Evolutionary conservation across 306 rosid genomes (phyloP).

Genomic region (Cucurbita argyrosperma): DNA sequence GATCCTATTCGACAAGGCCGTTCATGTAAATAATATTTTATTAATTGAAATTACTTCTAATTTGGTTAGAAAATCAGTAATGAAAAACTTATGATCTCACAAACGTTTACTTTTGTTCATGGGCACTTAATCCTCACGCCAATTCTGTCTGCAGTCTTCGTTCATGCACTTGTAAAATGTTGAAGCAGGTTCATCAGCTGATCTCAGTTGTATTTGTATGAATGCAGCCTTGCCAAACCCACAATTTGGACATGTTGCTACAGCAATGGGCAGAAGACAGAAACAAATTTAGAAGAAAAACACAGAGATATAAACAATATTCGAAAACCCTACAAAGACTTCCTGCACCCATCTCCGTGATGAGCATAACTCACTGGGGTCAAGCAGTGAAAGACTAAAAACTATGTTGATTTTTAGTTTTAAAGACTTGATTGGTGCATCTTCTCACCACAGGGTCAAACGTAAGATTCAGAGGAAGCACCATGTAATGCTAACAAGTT

Average conservation of each 20-base stretch:
- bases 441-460: not conserved
- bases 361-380: not conserved
- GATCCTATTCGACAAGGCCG: not conserved
- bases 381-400: not conserved
- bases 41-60: not conserved
- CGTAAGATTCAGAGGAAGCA: not conserved
- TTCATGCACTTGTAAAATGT: conserved; percentile 15
- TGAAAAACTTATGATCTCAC: not conserved
- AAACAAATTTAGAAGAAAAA: not conserved
- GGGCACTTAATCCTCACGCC: conserved; percentile 14
- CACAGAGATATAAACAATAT: not conserved
- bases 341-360: not conserved
- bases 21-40: not conserved
- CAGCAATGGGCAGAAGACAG: not conserved
- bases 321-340: not conserved
- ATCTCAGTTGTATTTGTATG: conserved; percentile 11
- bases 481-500: not conserved
- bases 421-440: not conserved
- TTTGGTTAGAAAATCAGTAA: not conserved
- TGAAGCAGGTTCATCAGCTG: conserved; percentile 14
- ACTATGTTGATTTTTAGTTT: not conserved
- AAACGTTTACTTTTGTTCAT: not conserved
- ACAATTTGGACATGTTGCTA: conserved; percentile 16
- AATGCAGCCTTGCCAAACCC: conserved; percentile 4
- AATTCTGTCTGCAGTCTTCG: conserved; percentile 3